phyloP scores from a whole-genome alignment of 2,329 filamentous ascomycete genomes.

The Cladosporium sp. region DNA sequence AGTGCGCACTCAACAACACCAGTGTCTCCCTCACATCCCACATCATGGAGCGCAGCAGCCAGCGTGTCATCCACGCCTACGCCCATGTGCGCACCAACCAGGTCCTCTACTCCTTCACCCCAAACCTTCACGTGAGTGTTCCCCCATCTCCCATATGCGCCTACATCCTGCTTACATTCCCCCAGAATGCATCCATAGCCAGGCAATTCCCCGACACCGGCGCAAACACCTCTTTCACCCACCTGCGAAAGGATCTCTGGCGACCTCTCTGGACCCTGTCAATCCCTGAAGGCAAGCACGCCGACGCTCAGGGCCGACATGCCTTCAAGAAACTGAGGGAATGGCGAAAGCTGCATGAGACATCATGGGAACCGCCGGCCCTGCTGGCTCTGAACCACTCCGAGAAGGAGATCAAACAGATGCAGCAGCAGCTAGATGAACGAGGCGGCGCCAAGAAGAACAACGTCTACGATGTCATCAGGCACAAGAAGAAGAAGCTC shows the following conservation, averaged over 20 bases:
- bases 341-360: constrained; percentile 61
- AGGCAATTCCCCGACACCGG: constrained; percentile 63
- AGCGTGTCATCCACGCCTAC: constrained; percentile 64
- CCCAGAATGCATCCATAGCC: constrained; percentile 54
- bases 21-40: neutral
- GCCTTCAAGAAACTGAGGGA: constrained; percentile 63
- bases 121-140: constrained; percentile 55
- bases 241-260: constrained; percentile 65
- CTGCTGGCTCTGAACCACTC: constrained; percentile 42
- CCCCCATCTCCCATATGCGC: neutral
- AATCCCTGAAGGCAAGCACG: constrained; percentile 51
- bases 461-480: constrained; percentile 35
- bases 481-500: constrained; percentile 47
- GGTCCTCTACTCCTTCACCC: constrained; percentile 63
- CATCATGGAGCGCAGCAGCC: constrained; percentile 1
- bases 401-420: constrained; percentile 43
- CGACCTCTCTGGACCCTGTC: constrained; percentile 60
- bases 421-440: constrained; percentile 42
- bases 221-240: constrained; percentile 62
- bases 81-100: constrained; percentile 64
- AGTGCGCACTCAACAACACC: neutral
- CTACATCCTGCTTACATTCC: neutral
- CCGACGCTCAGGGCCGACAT: constrained; percentile 50
- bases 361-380: constrained; percentile 47
- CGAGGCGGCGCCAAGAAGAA: constrained; percentile 38